Base-by-base conservation (phyloP, 139 green algal species). In the Eudorina sp. region DNA sequence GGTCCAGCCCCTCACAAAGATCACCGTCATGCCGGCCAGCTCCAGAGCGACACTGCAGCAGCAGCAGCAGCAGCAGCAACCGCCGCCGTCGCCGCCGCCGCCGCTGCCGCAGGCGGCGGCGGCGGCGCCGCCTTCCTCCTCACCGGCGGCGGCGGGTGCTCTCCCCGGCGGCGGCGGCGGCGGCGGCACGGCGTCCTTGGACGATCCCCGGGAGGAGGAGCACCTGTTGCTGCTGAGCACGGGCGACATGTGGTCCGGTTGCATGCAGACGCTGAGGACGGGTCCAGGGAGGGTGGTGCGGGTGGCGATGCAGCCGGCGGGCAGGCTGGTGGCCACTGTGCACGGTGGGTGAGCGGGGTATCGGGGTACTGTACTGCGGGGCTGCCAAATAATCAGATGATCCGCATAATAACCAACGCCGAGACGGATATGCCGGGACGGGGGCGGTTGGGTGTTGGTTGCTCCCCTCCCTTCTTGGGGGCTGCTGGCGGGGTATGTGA, bases 191-290 rank as follows among this genome's bases (percentile, higher is more conserved):
- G 58, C 70, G 6, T 21, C 70, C 21, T 41, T 55, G 41, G 25
- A 16, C 27, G 40, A 46, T 25, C 66, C 66, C 34, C 19, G 29
- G 16, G 70, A 79, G 27, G 40, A n/a, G 41, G 53, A 76, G 41
- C 64, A 78, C 64, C 45, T 87, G 31, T 23, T 87, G 64, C 46
- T 87, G 31, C 60, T 87, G 2, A 87, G 46, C 45, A 78, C 81
- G 31, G 81, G 64, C 0, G 81, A 87, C 34, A 8, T 51, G 7
- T 88, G 83, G 83, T 73, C 48, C 3, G 21, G 0, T 36, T 88
- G 83, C 48, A 72, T 81, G 68, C n/a, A 53, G 45, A 60, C 25
- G 36, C 48, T 88, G 34, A 6, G 48, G 4, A 82, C 83, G 0
- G 25, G 9, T 4, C 2, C 69, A n/a, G 48, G 31, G 36, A 68